Evolutionary conservation across 2,329 filamentous ascomycete genomes (phyloP).

Genomic region (Elsinoe fawcettii): DNA sequence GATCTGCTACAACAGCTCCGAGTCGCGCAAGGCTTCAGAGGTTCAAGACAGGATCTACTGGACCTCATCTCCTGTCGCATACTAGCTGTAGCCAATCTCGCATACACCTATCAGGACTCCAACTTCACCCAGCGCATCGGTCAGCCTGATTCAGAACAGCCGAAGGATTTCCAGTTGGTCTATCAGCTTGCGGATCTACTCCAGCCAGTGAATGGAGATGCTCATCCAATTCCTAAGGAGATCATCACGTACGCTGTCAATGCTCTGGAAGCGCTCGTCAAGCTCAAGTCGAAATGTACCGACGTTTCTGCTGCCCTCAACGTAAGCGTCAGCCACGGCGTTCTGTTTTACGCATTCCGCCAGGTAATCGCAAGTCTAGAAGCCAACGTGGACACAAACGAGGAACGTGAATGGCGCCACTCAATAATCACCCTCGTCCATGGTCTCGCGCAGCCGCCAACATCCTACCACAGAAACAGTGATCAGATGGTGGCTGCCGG

Average conservation of each 20-base stretch:
- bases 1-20: slow-evolving; percentile 79
- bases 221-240: slow-evolving; percentile 60
- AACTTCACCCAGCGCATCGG: slow-evolving; percentile 81
- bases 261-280: slow-evolving; percentile 76
- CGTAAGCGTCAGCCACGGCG: slow-evolving; percentile 91
- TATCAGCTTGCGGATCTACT: slow-evolving; percentile 90
- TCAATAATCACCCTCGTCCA: slow-evolving; percentile 81
- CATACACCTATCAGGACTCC: slow-evolving; percentile 76
- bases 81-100: slow-evolving; percentile 81
- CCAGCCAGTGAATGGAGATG: slow-evolving; percentile 67
- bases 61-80: slow-evolving; percentile 70
- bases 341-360: slow-evolving; percentile 84
- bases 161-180: slow-evolving; percentile 76
- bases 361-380: slow-evolving; percentile 80
- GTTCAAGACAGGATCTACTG: slow-evolving; percentile 59
- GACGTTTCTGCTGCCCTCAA: slow-evolving; percentile 89
- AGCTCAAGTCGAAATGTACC: slow-evolving; percentile 64
- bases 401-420: slow-evolving; percentile 83
- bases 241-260: slow-evolving; percentile 76
- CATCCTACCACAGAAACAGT: slow-evolving; percentile 56
- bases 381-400: slow-evolving; percentile 50
- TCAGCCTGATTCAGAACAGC: slow-evolving; percentile 81
- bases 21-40: slow-evolving; percentile 69
- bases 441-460: slow-evolving; percentile 56
- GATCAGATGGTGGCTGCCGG: slow-evolving; percentile 82